Percentiles rank a stretch among this genome's conserved stretches.
These are phyloP conservation scores for Populus ilicifolia DNA, from an alignment of 345 rosid species.

Conservation along the genomic window DNA sequence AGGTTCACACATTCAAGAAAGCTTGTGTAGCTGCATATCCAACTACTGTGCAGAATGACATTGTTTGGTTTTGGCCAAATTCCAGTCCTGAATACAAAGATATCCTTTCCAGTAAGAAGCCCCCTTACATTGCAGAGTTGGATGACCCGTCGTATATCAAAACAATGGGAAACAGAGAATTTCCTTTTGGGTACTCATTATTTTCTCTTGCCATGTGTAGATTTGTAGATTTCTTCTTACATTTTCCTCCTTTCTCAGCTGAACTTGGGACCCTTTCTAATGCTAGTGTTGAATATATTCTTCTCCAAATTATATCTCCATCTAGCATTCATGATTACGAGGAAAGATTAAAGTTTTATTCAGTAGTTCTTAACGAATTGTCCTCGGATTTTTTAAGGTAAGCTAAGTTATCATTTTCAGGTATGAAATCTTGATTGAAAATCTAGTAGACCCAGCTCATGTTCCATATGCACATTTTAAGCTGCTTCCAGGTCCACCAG, in stretches of 20 bases:
- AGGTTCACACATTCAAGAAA: slow-evolving; percentile 73
- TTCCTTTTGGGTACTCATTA: slow-evolving; percentile 67
- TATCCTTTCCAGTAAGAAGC: slow-evolving; percentile 49
- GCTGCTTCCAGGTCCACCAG: slow-evolving; percentile 39
- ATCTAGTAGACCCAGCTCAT: slow-evolving; percentile 91
- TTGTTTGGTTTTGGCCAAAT: slow-evolving; percentile 93
- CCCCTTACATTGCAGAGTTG: slow-evolving; percentile 62
- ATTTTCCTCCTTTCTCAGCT: neutral
- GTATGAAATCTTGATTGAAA: slow-evolving; percentile 77
- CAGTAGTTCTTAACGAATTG: neutral
- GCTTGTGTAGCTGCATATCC: slow-evolving; percentile 79
- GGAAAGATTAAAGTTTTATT: neutral
- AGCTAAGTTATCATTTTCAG: slow-evolving; percentile 32
- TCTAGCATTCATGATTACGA: neutral
- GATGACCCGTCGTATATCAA: slow-evolving; percentile 73
- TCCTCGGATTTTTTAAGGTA: neutral
- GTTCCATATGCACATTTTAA: slow-evolving; percentile 89
- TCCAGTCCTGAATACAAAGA: slow-evolving; percentile 62
- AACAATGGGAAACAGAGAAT: slow-evolving; percentile 55
- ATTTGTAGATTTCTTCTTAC: neutral
- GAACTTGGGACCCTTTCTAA: neutral
- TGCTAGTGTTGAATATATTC: neutral
- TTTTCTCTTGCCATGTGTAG: neutral
- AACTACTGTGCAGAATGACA: slow-evolving; percentile 61
- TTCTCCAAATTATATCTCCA: neutral